Evolutionary conservation across 2,329 filamentous ascomycete species (phyloP), one percentile per base, ranked within the genome.

Genomic region (Scortechinia acanthostroma): DNA sequence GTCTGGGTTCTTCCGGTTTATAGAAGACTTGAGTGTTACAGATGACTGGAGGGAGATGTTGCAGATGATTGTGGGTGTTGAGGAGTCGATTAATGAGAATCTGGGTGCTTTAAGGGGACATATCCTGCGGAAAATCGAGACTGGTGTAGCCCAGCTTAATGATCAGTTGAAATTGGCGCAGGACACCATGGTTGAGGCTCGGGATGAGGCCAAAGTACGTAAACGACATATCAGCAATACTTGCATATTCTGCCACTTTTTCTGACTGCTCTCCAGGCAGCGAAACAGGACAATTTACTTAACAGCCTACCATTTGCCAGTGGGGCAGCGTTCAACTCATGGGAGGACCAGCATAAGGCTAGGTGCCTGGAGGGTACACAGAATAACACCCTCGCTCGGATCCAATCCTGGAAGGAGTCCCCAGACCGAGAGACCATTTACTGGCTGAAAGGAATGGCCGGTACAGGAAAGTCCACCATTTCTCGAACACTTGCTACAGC

Each of bases 401-500:
- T 40, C 6, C 6, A 6, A 6, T 6, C 14, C 6, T 40, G 35
- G 35, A 19, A 13, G 14, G 20, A 10, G 35, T 19, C 17, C 14
- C 17, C 17, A 6, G 6, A 10, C 35, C 6, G 35, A 10, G 35
- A 40, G 20, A 15, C 13, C 17, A 40, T 40, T 10, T 40, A 15
- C 35, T 40, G 35, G 35, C 20, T 40, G 17, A 40, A 40, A 15
- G 35, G 35, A 10, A 40, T 40, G 35, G 35, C 35, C 20, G 35
- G 35, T 6, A 40, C 35, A 40, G 35, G 35, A 40, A 40, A 40
- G 35, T 40, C 35, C 35, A 40, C 35, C 6, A 40, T 40, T 13
- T 10, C 35, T 19, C 35, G 35, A 19, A 40, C 35, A 13, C 13
- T 40, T 10, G 35, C 35, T 15, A 10, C 13, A 17, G 14, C 35